phyloP scores from a whole-genome alignment of 2,329 filamentous ascomycete species.

The Curvularia verruculosa region DNA sequence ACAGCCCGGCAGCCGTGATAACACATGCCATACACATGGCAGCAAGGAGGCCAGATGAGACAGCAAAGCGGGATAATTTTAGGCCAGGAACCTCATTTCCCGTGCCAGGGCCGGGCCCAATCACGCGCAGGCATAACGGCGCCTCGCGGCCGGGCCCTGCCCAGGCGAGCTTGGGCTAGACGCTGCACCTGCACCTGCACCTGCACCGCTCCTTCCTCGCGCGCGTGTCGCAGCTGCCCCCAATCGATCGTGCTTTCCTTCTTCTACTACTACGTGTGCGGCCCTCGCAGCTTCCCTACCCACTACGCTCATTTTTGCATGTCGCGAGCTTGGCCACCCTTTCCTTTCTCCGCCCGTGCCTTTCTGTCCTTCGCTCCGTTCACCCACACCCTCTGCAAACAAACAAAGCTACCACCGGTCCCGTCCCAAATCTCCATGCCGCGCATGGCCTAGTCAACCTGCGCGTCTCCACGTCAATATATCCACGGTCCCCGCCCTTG shows the following conservation, averaged over 20 bases:
- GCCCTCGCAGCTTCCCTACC: slow-evolving; percentile 45
- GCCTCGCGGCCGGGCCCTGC: slow-evolving; percentile 30
- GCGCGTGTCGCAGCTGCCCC: slow-evolving; percentile 25
- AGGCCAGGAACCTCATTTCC: slow-evolving; percentile 39
- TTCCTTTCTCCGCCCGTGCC: slow-evolving; percentile 26
- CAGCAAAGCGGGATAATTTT: slow-evolving; percentile 34
- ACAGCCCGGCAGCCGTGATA: not conserved
- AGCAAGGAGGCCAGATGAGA: slow-evolving; percentile 2
- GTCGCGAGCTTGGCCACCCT: slow-evolving; percentile 33
- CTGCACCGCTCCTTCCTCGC: slow-evolving; percentile 6
- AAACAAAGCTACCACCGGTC: slow-evolving; percentile 8
- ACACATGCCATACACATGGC: too few species aligned
- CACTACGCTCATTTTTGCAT: slow-evolving; percentile 46
- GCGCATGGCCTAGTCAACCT: slow-evolving; percentile 43
- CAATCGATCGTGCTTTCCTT: slow-evolving; percentile 33
- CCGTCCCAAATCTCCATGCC: slow-evolving; percentile 19
- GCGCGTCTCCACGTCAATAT: slow-evolving; percentile 35
- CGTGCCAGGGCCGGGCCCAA: slow-evolving; percentile 33
- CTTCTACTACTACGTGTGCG: slow-evolving; percentile 22
- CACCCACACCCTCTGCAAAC: slow-evolving; percentile 3
- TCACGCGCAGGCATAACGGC: slow-evolving; percentile 18
- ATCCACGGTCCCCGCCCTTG: slow-evolving; percentile 12
- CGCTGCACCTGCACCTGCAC: not conserved
- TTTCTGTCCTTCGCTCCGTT: slow-evolving; percentile 16
- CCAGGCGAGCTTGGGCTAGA: slow-evolving; percentile 11